A percentile compares a stretch with the other conserved stretches of the same genome.
Evolutionary conservation across 129 eudicot genomes (phyloP).

Genomic region (Lactuca sativa): DNA sequence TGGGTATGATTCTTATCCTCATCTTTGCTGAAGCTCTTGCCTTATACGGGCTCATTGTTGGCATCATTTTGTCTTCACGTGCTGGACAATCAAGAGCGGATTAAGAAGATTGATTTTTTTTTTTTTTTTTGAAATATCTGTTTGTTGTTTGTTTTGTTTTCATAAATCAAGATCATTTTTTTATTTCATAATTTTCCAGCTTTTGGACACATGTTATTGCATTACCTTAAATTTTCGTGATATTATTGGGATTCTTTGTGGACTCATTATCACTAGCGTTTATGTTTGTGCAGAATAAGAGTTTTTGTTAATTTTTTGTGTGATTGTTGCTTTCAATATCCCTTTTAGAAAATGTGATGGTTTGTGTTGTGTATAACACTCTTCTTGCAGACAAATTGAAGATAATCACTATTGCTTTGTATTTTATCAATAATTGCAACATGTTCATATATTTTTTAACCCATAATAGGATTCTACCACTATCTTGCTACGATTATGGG

Average conservation of each 20-base stretch:
- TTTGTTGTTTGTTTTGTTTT: constrained; percentile 23
- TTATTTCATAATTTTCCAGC: constrained; percentile 15
- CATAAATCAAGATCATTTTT: constrained; percentile 9
- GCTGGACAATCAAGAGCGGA: constrained; percentile 64
- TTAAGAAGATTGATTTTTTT: constrained; percentile 24
- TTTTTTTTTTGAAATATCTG: constrained; percentile 13
- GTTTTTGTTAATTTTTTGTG: constrained; percentile 13
- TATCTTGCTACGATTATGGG: no score
- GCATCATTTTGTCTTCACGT: constrained; percentile 63
- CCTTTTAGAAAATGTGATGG: not conserved
- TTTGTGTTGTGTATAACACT: not conserved
- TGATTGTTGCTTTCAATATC: not conserved
- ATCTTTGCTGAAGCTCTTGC: constrained; percentile 72
- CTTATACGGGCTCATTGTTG: constrained; percentile 63
- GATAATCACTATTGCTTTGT: no score
- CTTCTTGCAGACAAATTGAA: not conserved
- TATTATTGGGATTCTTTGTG: constrained; percentile 9
- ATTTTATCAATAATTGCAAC: no score
- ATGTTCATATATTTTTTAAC: no score
- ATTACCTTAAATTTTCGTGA: constrained; percentile 3
- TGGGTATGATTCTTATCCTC: constrained; percentile 69
- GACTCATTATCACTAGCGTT: constrained; percentile 15
- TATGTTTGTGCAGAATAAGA: constrained; percentile 22
- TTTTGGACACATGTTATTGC: constrained; percentile 24
- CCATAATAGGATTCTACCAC: no score